Conservation (phyloP, 805 yeast species). For the Starmerella vitae region DNA sequence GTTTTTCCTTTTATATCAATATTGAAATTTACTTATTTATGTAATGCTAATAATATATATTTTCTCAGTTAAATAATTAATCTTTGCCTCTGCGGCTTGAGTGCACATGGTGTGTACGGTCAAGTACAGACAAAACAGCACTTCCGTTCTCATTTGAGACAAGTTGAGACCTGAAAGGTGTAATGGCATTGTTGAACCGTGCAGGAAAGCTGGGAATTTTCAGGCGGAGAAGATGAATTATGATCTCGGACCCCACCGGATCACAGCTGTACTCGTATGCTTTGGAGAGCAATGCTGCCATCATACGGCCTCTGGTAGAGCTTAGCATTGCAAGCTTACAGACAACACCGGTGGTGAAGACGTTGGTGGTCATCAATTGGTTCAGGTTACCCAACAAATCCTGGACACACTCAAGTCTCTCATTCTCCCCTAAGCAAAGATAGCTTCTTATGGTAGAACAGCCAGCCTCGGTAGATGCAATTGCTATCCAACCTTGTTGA, state of each 20-base stretch:
- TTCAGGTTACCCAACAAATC: slow-evolving; percentile 8
- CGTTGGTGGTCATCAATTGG: slow-evolving; percentile 8
- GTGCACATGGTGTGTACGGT: too few species aligned
- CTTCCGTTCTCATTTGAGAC: slow-evolving; percentile 2
- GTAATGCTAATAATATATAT: too few species aligned
- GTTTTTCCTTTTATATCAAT: too few species aligned
- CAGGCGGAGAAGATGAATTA: slow-evolving; percentile 9
- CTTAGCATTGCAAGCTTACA: slow-evolving; percentile 11
- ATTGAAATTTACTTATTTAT: too few species aligned
- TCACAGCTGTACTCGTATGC: slow-evolving; percentile 14
- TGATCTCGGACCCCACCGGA: slow-evolving; percentile 8
- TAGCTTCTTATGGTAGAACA: slow-evolving; percentile 15
- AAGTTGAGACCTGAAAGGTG: slow-evolving; percentile 6
- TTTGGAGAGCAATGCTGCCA: slow-evolving; percentile 10
- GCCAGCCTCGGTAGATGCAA: slow-evolving; percentile 14
- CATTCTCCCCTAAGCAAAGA: slow-evolving; percentile 7
- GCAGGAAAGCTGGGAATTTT: slow-evolving; percentile 21
- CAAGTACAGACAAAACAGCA: slow-evolving; percentile 5
- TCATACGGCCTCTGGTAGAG: slow-evolving; percentile 13
- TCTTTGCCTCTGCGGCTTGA: too few species aligned
- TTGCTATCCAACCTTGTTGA: slow-evolving; percentile 13
- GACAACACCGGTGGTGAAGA: slow-evolving; percentile 4
- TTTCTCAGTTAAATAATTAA: too few species aligned
- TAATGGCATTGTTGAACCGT: slow-evolving; percentile 10
- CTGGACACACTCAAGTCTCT: slow-evolving; percentile 11